Base-by-base conservation (phyloP, 495 filamentous ascomycete genomes). In the Podospora pseudopauciseta region DNA sequence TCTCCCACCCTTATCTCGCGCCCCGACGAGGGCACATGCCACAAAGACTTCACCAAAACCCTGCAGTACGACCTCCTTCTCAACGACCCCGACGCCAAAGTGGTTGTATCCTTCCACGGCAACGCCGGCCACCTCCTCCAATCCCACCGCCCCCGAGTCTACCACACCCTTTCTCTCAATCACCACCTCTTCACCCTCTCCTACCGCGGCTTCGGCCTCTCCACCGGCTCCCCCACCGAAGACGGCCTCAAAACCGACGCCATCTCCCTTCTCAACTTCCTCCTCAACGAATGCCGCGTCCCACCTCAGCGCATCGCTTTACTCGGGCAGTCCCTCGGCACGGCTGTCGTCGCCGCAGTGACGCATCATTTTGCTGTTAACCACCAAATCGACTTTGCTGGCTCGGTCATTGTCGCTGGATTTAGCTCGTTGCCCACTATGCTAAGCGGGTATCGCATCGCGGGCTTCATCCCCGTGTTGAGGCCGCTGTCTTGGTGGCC, bases 171-270 rank as follows among this genome's bases (percentile, higher is more conserved):
- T 11, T 86, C 88, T 4, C 0, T 86, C 16, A 80, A 80, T 11
- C 81, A 82, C 53, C 88, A 91, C 66, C 82, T 91, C 30, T 72
- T 92, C 0, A 80, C 88, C 27, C 84, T 97, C 65, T 93, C 97
- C 81, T 97, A 97, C 79, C 90, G 95, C 30, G 95, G 95, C 30
- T 97, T 91, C 72, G 94, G 94, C 5, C 82, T 87, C 30, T 93
- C 90, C 20, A 91, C 90, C 16, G 93, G 94, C 28, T 80, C 79
- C 18, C 95, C 95, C 2, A 89, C 90, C 0, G 95, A 99, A 78
- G 76, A 83, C 27, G 95, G 95, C 2, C 80, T 99, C 16, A 91
- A 95, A 66, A 86, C 85, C 7, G 95, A 99, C 71, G 93, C 90
- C 28, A 78, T 90, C 4, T 79, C 93, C 0, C 80, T 90, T 1